Base-by-base conservation (phyloP, 2,329 filamentous ascomycete genomes). In the Tolypocladium inflatum region DNA sequence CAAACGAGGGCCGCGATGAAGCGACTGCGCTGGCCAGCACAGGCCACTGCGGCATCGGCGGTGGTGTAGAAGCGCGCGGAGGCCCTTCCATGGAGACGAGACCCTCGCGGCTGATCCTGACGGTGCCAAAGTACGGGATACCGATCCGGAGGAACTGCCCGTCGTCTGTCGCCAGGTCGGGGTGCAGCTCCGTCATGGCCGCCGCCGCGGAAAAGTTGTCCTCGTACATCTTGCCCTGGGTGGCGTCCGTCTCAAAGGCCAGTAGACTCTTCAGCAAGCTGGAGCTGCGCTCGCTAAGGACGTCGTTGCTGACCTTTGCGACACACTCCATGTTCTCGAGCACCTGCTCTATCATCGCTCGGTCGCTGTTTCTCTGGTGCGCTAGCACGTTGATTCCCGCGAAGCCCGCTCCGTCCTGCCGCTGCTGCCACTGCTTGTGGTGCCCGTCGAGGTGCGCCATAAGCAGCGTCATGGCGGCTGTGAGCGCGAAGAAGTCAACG, bases 401-500 rank as follows among this genome's bases (percentile, higher is more conserved):
- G n/a, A 43, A 4, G 42, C 42, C 21, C n/a, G 10, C n/a, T 11
- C 13, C 21, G 5, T 10, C 42, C n/a, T 23, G n/a, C 42, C 23
- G 42, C 42, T 43, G 42, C 42, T 15, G 42, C 42, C 4, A 23
- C n/a, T 23, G 42, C 42, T 23, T 43, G 17, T 52, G 64, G 55
- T 70, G 67, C 37, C 63, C 62, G 60, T 73, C 68, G 23, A 75
- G 63, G 55, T 76, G 71, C 9, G 70, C 70, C 10, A 77, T 65
- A 4, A 71, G 57, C 4, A 77, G 64, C 4, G 73, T 72, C 59
- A 74, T 68, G 7, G 65, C 65, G 1, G 75, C 70, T 38, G 73
- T 63, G 6, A 76, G 63, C 4, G 70, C 69, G n/a, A 74, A 59
- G 58, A 76, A 73, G 60, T 77, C 74, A 19, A 71, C 62, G 0